Base-by-base conservation (phyloP, 805 yeast genomes). In the Lachancea fermentati region DNA sequence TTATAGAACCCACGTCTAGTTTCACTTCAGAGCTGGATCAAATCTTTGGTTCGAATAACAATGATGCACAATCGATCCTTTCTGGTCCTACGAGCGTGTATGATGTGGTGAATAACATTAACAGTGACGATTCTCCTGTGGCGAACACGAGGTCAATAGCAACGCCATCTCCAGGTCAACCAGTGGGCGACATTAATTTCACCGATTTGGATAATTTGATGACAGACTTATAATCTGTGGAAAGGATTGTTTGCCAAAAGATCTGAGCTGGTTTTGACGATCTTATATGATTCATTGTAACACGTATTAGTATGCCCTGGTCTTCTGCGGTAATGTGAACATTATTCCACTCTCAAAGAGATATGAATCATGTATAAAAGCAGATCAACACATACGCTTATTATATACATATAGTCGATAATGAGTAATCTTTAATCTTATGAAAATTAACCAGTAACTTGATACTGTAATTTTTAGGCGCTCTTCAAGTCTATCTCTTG, bases 171-270 rank as follows among this genome's bases (percentile, higher is more conserved):
- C 54, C 51, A 19, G 46, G 50, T 15, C 55, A 56, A 33, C 37
- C 53, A 14, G 39, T 52, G 6, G 45, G 52, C 12, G 57, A 54
- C 18, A 49, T 50, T 39, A 54, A 56, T 13, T 56, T 56, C 34
- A 54, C 58, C 4, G 62, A 56, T 33, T 36, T 58, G 39, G 62
- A 56, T 45, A 53, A 56, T 39, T 52, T 58, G 32, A 51, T 58
- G 55, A 49, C 61, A 5, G 51, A 50, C 28, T 45, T 55, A 31
- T 55, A 46, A 45, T 33, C 9, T 12, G 5, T 22, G 26, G 7
- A 22, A 22, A 11, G n/a, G 19, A 18, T 15, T 33, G 32, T 36
- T 22, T 22, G 26, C 11, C 26, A 22, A 22, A 11, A 7, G 26
- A 22, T 22, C 26, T 22, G 26, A 22, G 11, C 26, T 22, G 26